Conservation (phyloP, 352 stramenopile genomes). For the Globisporangium nagaii region DNA sequence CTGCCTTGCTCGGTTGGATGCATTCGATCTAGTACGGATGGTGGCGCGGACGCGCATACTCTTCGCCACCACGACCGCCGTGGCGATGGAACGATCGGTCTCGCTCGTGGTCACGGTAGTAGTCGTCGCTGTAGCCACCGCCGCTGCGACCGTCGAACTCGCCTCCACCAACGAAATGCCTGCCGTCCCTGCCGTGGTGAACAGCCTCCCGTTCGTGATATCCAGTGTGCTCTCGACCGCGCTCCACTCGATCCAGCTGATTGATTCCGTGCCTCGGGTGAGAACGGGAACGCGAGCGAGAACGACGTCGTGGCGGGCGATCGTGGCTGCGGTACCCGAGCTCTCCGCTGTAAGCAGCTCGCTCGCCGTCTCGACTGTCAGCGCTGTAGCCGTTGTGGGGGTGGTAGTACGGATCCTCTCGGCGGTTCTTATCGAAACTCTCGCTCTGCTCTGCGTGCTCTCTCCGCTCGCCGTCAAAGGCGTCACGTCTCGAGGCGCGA, state of each 20-base stretch:
- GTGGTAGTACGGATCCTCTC: neutral
- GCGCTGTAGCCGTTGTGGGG: neutral
- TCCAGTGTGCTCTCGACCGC: neutral
- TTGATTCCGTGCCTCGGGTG: neutral
- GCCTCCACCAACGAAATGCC: neutral
- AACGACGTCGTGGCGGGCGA: neutral
- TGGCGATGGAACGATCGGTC: slow-evolving; percentile 4
- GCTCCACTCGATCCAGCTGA: neutral
- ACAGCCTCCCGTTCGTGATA: neutral
- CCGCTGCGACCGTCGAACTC: neutral
- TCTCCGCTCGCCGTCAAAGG: neutral
- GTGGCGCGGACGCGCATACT: slow-evolving; percentile 1
- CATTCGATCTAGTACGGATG: slow-evolving; percentile 2
- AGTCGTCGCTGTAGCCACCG: neutral
- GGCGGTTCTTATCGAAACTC: neutral
- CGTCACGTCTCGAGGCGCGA: neutral
- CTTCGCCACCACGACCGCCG: neutral
- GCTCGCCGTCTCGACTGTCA: neutral
- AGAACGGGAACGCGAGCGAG: slow-evolving; percentile 2
- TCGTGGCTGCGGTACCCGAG: neutral
- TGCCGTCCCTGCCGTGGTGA: neutral
- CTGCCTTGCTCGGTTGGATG: neutral
- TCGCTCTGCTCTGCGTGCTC: neutral
- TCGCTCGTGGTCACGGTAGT: neutral
- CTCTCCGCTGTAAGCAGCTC: neutral